Evolutionary conservation across 2,329 filamentous ascomycete species (phyloP), one percentile per base, ranked within the genome.

Genomic region (Botrytis paeoniae): DNA sequence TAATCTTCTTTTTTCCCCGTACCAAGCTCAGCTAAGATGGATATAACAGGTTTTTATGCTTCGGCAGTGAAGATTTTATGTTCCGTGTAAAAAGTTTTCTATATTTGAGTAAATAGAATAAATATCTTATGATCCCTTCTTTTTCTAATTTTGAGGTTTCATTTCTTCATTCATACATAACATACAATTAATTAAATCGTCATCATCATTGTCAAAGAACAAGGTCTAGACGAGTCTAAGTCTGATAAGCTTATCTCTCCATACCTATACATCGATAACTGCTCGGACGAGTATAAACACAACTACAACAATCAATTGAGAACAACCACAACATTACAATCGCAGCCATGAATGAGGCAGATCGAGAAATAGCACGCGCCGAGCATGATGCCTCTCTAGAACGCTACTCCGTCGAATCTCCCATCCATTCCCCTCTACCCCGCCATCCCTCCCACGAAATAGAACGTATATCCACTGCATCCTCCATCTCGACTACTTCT

Each of bases 401-500:
- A 59, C 81, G 80, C 70, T 78, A 82, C 65, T 48, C 59, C 64
- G 18, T 41, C 61, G 48, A 63, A n/a, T 65, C 70, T 8, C 78
- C 54, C 68, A 77, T 70, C 76, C 76, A 43, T 39, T 66, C 61
- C n/a, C 59, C 59, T 37, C n/a, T 32, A 54, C 69, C 69, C 20
- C 73, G 72, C 57, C 78, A 76, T 32, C 75, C 82, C 48, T 88
- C 84, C 79, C 80, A 85, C 77, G 86, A 87, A 83, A 88, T 92
- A 75, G 88, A 90, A 78, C 87, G 89, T 51, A 87, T 89, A n/a
- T 78, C 84, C 32, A 87, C 88, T 7, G 82, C 83, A 3, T 88
- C 86, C 7, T 87, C 86, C 7, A 86, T 86, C 9, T 85, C 84
- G 0, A 84, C 84, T 29, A 80, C 80, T 59, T 48, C 59, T 7